phyloP scores from a whole-genome alignment of 1,284 basidiomycete genomes.

The Ganoderma sinense region DNA sequence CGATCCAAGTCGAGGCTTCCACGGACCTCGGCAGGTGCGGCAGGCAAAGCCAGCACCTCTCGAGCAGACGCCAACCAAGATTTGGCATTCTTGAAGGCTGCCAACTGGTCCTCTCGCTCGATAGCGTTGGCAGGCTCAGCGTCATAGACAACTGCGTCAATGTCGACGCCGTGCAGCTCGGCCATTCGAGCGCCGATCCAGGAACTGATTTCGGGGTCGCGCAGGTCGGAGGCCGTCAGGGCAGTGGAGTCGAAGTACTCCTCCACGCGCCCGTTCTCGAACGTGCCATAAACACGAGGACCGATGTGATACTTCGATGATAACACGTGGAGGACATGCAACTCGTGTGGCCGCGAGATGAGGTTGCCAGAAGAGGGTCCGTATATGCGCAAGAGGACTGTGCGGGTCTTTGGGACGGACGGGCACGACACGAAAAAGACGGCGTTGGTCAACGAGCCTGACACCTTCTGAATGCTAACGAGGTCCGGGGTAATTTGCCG shows the following conservation, averaged over 20 bases:
- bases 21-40: conserved; percentile 50
- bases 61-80: conserved; percentile 72
- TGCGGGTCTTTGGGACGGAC: conserved; percentile 58
- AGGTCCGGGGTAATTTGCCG: conserved; percentile 53
- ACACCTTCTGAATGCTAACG: conserved; percentile 80
- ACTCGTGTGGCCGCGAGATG: conserved; percentile 86
- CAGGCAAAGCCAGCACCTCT: conserved; percentile 65
- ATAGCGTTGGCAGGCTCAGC: conserved; percentile 43
- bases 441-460: conserved; percentile 92
- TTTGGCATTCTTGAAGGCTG: conserved; percentile 65
- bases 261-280: conserved; percentile 92
- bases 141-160: conserved; percentile 67
- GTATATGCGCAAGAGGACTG: conserved; percentile 88
- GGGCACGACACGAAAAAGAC: conserved; percentile 90
- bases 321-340: conserved; percentile 87
- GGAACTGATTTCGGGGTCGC: conserved; percentile 75
- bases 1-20: conserved; percentile 64
- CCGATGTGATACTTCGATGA: conserved; percentile 89
- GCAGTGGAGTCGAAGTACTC: conserved; percentile 92
- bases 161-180: conserved; percentile 90
- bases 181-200: conserved; percentile 93
- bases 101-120: conserved; percentile 62
- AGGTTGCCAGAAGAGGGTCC: conserved; percentile 86
- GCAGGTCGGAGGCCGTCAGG: conserved; percentile 78
- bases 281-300: conserved; percentile 92